phyloP scores from a whole-genome alignment of 164 flowering plant genomes.

The Macadamia tetraphylla region DNA sequence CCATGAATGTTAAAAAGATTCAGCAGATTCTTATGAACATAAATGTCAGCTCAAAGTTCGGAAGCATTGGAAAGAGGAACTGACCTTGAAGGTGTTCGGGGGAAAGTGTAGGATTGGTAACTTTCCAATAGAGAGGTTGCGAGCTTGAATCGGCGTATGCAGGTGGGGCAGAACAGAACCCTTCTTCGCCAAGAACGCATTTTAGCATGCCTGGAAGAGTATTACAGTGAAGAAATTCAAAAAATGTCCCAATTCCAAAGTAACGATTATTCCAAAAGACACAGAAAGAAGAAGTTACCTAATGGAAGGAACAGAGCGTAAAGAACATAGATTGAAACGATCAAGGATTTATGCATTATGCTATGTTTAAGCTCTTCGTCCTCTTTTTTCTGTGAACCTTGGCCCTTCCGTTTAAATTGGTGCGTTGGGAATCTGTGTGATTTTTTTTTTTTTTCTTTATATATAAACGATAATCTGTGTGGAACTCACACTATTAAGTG shows the following conservation, averaged over 20 bases:
- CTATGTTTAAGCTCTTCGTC: too few species aligned
- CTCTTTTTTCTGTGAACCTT: too few species aligned
- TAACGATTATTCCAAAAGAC: not conserved
- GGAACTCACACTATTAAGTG: too few species aligned
- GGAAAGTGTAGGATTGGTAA: slow-evolving; percentile 79
- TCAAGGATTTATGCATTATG: not conserved
- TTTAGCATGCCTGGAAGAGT: slow-evolving; percentile 6
- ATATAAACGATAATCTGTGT: too few species aligned
- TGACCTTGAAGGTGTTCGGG: slow-evolving; percentile 83
- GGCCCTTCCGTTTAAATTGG: too few species aligned
- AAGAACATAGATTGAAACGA: not conserved
- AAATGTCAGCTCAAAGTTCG: not conserved
- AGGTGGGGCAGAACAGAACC: slow-evolving; percentile 64
- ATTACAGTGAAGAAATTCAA: not conserved
- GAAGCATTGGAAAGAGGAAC: not conserved
- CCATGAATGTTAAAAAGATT: too few species aligned
- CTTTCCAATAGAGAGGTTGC: slow-evolving; percentile 64
- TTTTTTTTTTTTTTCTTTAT: too few species aligned
- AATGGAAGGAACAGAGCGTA: not conserved
- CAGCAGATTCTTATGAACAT: not conserved
- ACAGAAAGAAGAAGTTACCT: not conserved
- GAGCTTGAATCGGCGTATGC: slow-evolving; percentile 19
- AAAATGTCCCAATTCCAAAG: not conserved
- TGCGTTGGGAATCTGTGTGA: too few species aligned
- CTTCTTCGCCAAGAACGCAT: slow-evolving; percentile 34